phyloP scores from a whole-genome alignment of 371 early-diverging fungal species.

The Actinomortierella wolfii region DNA sequence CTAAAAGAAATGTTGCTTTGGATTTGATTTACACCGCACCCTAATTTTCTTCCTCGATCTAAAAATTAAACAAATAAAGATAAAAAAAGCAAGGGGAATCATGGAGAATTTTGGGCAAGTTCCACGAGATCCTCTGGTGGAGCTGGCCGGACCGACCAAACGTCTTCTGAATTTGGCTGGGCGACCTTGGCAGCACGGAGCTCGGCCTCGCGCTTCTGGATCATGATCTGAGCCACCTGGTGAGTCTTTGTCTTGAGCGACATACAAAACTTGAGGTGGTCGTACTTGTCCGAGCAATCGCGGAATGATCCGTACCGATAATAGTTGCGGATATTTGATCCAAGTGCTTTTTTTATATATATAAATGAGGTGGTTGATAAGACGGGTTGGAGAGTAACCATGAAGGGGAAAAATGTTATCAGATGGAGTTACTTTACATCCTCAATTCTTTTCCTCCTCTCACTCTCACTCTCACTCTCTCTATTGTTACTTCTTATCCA shows the following conservation, averaged over 20 bases:
- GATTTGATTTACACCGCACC: too few species aligned
- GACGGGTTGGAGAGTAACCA: too few species aligned
- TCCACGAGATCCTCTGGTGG: neutral
- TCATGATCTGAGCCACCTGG: constrained; percentile 37
- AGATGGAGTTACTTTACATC: too few species aligned
- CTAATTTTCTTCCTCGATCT: too few species aligned
- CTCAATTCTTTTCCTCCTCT: too few species aligned
- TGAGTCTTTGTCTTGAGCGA: constrained; percentile 32
- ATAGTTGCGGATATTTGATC: constrained; percentile 41
- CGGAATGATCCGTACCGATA: constrained; percentile 36
- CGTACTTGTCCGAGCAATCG: constrained; percentile 25
- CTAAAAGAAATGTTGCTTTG: too few species aligned
- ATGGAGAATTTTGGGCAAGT: neutral
- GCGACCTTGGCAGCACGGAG: constrained; percentile 21
- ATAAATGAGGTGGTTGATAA: too few species aligned
- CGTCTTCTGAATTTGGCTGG: constrained; percentile 36
- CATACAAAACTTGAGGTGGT: constrained; percentile 41
- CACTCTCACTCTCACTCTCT: too few species aligned
- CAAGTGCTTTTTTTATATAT: constrained; percentile 14
- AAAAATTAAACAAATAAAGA: too few species aligned
- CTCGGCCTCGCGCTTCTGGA: constrained; percentile 39
- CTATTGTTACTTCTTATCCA: too few species aligned
- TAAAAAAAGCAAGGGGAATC: too few species aligned
- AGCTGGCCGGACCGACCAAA: constrained; percentile 20
- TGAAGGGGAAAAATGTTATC: too few species aligned